Conservation (phyloP, 148 eudicot species). For the Camellia japonica region DNA sequence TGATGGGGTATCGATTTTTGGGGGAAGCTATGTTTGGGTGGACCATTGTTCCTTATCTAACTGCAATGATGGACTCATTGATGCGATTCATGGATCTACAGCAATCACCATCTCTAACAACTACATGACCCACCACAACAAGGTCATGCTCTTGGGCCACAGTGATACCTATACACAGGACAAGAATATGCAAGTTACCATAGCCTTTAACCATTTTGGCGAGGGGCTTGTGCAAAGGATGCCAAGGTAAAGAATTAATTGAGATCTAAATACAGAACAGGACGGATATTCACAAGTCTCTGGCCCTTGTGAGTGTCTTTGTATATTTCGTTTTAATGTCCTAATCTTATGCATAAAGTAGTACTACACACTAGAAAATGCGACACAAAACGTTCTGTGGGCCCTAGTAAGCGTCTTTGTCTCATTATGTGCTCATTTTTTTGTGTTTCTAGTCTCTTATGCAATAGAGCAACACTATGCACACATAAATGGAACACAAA, state of each 20-base stretch:
- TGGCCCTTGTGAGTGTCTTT: no score
- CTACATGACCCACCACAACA: slow-evolving; percentile 58
- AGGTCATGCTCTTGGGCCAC: slow-evolving; percentile 68
- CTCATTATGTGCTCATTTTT: no score
- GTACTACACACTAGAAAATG: no score
- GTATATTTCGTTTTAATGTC: no score
- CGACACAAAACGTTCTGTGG: no score
- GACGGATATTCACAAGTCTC: no score
- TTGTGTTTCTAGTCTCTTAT: no score
- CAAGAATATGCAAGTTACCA: slow-evolving; percentile 70
- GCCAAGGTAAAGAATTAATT: slow-evolving; percentile 49
- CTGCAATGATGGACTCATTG: slow-evolving; percentile 61
- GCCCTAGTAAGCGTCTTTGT: no score
- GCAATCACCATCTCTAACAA: slow-evolving; percentile 71
- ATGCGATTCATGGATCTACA: slow-evolving; percentile 59
- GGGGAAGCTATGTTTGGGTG: slow-evolving; percentile 57
- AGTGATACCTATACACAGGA: slow-evolving; percentile 44
- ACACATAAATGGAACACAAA: no score
- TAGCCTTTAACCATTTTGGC: slow-evolving; percentile 79
- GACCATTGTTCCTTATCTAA: slow-evolving; percentile 59
- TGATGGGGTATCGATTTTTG: slow-evolving; percentile 62
- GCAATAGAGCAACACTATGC: no score
- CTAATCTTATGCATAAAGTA: no score
- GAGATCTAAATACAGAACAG: no score
- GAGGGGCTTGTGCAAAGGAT: slow-evolving; percentile 77